Evolutionary conservation across 2,329 filamentous ascomycete genomes (phyloP), one percentile per base, ranked within the genome.

Genomic region (Zasmidium citrigriseum): DNA sequence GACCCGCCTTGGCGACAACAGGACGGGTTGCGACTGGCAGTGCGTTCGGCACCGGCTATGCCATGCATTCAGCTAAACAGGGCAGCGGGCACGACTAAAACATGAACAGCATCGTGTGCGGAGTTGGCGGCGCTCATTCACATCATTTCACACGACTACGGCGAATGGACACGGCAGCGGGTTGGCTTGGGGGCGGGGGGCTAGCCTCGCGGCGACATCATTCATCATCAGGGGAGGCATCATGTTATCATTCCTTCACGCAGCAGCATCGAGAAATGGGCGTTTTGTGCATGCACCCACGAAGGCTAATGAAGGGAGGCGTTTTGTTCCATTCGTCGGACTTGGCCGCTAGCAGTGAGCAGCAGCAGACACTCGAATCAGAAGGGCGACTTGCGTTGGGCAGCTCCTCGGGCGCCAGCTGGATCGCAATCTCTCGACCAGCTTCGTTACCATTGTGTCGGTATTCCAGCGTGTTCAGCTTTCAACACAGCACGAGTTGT

Each of bases 401-500:
- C 34, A 41, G 14, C 34, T 41, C 34, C 34, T 41, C 34, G 34
- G 34, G 18, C 12, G 34, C 20, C 25, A 20, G 56, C 59, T 54
- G 46, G 49, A 57, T 61, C 55, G 50, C 59, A 59, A 62, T 57
- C 54, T 59, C 49, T 57, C 41, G 38, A 47, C 48, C 22, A 54
- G 55, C 18, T 47, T 60, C 54, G 58, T 58, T 60, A 63, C 60
- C 60, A 56, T 44, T 47, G 38, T 52, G 51, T 63, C 57, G 60
- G 58, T 50, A 53, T 56, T 57, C 21, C 34, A 24, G 4, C 7
- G 14, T 52, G 47, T 50, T 29, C 24, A 54, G 41, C 27, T 51
- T 14, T 16, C 27, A 46, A 16, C 38, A 24, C 22, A 46, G 38
- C 18, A 45, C n/a, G 27, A 46, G n/a, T 27, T 45, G 27, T 55